These are phyloP conservation scores for Auricularia sp. DNA, from an alignment of 768 basidiomycete genomes.

Conservation along the genomic window DNA sequence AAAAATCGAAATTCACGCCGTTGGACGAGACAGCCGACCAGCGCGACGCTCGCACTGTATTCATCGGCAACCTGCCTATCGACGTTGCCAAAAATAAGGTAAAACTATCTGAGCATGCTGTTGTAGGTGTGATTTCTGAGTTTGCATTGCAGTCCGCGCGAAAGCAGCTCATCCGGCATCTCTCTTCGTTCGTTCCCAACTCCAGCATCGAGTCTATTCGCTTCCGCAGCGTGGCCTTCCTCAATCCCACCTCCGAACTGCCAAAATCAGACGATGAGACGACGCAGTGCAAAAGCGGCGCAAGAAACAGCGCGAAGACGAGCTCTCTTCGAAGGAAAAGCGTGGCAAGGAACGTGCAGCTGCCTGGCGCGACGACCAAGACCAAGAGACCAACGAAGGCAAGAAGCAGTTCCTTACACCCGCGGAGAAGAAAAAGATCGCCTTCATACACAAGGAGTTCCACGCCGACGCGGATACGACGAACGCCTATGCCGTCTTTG, in stretches of 20 bases:
- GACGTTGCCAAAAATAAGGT: slow-evolving; percentile 73
- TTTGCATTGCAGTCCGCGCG: slow-evolving; percentile 45
- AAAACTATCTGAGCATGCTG: slow-evolving; percentile 15
- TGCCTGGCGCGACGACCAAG: slow-evolving; percentile 11
- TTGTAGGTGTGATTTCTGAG: not conserved
- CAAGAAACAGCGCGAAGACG: slow-evolving; percentile 32
- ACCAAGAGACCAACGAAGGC: slow-evolving; percentile 23
- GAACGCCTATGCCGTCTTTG: slow-evolving; percentile 89
- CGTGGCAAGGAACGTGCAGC: slow-evolving; percentile 10
- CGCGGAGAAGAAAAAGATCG: slow-evolving; percentile 83
- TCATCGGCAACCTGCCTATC: slow-evolving; percentile 79
- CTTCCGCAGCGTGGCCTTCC: slow-evolving; percentile 90
- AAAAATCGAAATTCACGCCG: slow-evolving; percentile 43
- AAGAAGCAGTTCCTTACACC: slow-evolving; percentile 66
- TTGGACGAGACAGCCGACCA: slow-evolving; percentile 61
- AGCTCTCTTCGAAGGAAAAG: slow-evolving; percentile 15
- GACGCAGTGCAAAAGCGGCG: slow-evolving; percentile 22
- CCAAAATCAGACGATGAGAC: slow-evolving; percentile 30
- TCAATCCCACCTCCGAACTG: slow-evolving; percentile 61
- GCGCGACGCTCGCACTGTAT: slow-evolving; percentile 76
- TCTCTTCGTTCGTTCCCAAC: slow-evolving; percentile 57
- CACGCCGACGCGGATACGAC: slow-evolving; percentile 66
- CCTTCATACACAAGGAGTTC: slow-evolving; percentile 88
- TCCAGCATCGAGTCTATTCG: slow-evolving; percentile 87
- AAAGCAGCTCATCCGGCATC: slow-evolving; percentile 68